Conservation (phyloP, 2,329 filamentous ascomycete species). For the Clonostachys rosea region DNA sequence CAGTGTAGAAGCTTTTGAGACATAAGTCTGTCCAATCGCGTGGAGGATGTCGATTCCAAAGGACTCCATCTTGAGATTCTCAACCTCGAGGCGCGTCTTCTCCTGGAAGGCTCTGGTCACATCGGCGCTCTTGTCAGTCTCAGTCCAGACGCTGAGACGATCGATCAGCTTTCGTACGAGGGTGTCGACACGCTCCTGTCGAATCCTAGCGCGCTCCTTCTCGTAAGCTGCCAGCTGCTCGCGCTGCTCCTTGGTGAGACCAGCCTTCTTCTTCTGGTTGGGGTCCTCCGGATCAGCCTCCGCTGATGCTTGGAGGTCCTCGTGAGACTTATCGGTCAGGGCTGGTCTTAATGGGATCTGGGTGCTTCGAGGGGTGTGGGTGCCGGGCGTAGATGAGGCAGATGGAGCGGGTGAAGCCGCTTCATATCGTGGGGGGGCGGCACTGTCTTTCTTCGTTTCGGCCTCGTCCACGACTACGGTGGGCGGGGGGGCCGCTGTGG, state of each 20-base stretch:
- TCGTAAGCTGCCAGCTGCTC: constrained; percentile 90
- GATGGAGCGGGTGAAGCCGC: constrained; percentile 13
- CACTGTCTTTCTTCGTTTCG: constrained; percentile 22
- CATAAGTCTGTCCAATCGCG: constrained; percentile 87
- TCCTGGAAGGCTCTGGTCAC: constrained; percentile 88
- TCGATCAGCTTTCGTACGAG: constrained; percentile 82
- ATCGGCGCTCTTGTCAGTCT: constrained; percentile 84
- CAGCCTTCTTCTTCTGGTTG: constrained; percentile 80
- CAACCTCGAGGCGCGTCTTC: constrained; percentile 90
- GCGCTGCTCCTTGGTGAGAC: constrained; percentile 84
- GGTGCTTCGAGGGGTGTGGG: constrained; percentile 28
- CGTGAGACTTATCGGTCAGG: constrained; percentile 77
- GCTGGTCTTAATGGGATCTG: constrained; percentile 76
- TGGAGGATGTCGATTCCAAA: constrained; percentile 96
- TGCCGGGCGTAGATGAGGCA: constrained; percentile 32
- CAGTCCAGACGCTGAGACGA: constrained; percentile 90
- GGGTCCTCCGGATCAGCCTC: constrained; percentile 55
- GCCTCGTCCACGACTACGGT: constrained; percentile 27
- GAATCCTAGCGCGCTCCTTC: constrained; percentile 74
- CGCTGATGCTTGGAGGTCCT: constrained; percentile 57
- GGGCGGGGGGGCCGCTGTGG: constrained; percentile 20
- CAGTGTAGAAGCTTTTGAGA: constrained; percentile 80
- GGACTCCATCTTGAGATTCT: constrained; percentile 98
- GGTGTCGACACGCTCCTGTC: constrained; percentile 85
- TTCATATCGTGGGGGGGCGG: constrained; percentile 6